These are phyloP conservation scores for Gonapodya prolifera DNA, from an alignment of 192 early-diverging fungal genomes.

Conservation along the genomic window DNA sequence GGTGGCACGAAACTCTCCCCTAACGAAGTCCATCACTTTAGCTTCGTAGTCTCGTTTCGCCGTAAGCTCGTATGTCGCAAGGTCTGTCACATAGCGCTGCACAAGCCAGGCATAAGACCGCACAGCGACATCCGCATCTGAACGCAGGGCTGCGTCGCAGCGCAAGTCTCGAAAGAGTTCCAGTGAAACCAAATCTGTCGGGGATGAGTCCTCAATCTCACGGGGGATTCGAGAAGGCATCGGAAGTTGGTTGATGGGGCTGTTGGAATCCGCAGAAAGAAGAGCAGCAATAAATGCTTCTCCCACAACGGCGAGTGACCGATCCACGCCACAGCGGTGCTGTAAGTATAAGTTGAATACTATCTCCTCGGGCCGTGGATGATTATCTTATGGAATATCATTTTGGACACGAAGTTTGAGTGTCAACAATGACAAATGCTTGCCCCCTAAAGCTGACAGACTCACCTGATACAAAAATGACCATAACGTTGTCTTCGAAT, in stretches of 20 bases:
- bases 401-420: not conserved
- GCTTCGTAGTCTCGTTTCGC: conserved; percentile 5
- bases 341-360: conserved; percentile 17
- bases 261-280: not conserved
- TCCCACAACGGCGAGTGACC: conserved; percentile 10
- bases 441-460: no score
- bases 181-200: conserved; percentile 11
- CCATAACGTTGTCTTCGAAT: conserved; percentile 4
- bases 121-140: not conserved
- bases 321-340: conserved; percentile 8
- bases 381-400: conserved; percentile 2
- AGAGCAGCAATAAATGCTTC: conserved; percentile 16
- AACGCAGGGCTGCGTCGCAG: not conserved
- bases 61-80: not conserved
- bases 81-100: not conserved
- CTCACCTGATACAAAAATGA: conserved; percentile 14
- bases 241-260: conserved; percentile 8
- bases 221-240: conserved; percentile 12
- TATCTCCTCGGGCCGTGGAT: conserved; percentile 12
- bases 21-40: conserved; percentile 8
- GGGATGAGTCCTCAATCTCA: conserved; percentile 15
- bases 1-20: conserved; percentile 13
- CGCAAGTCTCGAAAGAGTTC: conserved; percentile 6
- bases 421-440: not conserved
- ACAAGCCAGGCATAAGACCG: not conserved